A percentile compares a stretch with the other conserved stretches of the same genome.
Evolutionary conservation across 2,329 filamentous ascomycete species (phyloP).

Genomic region (Trichoderma sp.): DNA sequence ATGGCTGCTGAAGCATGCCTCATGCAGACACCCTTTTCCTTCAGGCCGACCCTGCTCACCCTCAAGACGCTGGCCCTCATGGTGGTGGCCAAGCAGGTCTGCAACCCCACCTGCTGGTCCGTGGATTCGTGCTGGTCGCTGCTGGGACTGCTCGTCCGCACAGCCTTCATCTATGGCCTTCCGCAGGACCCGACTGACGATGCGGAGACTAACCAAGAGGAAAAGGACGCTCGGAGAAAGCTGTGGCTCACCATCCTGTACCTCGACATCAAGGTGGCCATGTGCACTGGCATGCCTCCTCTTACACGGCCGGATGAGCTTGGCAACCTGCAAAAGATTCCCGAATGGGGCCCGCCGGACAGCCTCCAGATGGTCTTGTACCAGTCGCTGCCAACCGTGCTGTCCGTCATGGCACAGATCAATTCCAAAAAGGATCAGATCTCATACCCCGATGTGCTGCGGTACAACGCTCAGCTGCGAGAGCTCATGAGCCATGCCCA

Average conservation of each 20-base stretch:
- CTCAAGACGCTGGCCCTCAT: conserved; percentile 38
- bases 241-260: conserved; percentile 42
- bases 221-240: conserved; percentile 35
- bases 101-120: conserved; percentile 43
- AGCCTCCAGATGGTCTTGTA: conserved; percentile 39
- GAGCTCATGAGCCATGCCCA: conserved; percentile 38
- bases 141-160: conserved; percentile 39
- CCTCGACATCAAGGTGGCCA: conserved; percentile 41
- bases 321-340: conserved; percentile 31
- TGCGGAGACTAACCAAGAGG: conserved; percentile 31
- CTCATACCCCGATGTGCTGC: conserved; percentile 38
- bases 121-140: conserved; percentile 42
- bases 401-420: conserved; percentile 37
- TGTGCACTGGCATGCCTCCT: conserved; percentile 41
- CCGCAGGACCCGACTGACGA: conserved; percentile 36
- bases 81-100: conserved; percentile 41
- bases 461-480: conserved; percentile 38
- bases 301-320: conserved; percentile 39
- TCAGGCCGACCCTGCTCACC: conserved; percentile 39
- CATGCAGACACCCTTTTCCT: conserved; percentile 43
- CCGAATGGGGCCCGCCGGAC: conserved; percentile 34
- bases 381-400: conserved; percentile 37
- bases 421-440: conserved; percentile 38
- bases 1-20: conserved; percentile 42
- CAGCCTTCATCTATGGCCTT: conserved; percentile 40